Evolutionary conservation across 805 yeast genomes (phyloP).

Genomic region (Martiniozyma abietophila): DNA sequence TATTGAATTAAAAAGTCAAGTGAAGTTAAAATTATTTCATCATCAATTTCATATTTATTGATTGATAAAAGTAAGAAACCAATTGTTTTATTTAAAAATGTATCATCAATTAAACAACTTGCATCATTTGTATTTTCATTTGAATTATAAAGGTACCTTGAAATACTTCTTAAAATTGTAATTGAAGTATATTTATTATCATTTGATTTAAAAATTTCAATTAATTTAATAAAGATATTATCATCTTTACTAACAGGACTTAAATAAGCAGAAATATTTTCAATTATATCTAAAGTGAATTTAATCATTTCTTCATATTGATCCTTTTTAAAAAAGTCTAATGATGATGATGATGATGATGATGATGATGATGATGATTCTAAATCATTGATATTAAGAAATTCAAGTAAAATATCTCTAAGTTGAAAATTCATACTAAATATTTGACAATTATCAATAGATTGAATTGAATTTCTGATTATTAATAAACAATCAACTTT

Average conservation of each 20-base stretch:
- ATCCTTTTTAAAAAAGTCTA: conserved; percentile 14
- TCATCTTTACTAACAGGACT: conserved; percentile 69
- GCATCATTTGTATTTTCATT: conserved; percentile 29
- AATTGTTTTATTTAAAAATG: conserved; percentile 43
- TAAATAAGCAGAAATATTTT: conserved; percentile 73
- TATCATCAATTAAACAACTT: conserved; percentile 37
- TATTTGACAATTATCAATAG: conserved; percentile 70
- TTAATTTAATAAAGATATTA: conserved; percentile 49
- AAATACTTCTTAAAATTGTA: conserved; percentile 63
- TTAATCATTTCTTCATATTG: conserved; percentile 49
- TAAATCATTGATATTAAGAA: conserved; percentile 32
- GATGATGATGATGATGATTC: conserved; percentile 23
- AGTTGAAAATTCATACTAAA: conserved; percentile 42
- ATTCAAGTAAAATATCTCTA: conserved; percentile 33
- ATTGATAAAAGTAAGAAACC: conserved; percentile 44
- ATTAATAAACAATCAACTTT: conserved; percentile 48
- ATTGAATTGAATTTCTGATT: conserved; percentile 76
- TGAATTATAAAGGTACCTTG: conserved; percentile 67
- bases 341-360: conserved; percentile 7
- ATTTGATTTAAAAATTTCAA: conserved; percentile 38
- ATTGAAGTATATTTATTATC: conserved; percentile 64
- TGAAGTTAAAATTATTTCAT: conserved; percentile 65
- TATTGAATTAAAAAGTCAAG: conserved; percentile 80
- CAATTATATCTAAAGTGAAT: conserved; percentile 71
- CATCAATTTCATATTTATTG: conserved; percentile 33